Conservation (phyloP, 768 basidiomycete species). For the Heimioporus sp. region DNA sequence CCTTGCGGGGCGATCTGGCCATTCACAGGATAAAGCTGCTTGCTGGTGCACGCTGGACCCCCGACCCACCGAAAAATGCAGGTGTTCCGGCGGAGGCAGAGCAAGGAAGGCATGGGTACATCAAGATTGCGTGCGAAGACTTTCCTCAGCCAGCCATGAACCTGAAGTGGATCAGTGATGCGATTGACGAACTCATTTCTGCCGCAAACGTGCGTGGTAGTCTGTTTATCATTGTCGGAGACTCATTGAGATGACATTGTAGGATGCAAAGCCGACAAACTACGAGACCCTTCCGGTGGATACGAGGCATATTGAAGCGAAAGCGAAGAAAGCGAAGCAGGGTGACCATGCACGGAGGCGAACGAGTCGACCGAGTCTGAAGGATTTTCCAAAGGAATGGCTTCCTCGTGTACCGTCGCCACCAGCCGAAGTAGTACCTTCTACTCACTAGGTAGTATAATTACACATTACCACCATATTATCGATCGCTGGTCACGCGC, state of each 20-base stretch:
- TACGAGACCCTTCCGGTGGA: constrained; percentile 76
- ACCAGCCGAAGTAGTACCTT: constrained; percentile 1
- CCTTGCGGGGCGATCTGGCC: constrained; percentile 60
- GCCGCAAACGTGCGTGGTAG: constrained; percentile 76
- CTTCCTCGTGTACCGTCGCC: constrained; percentile 41
- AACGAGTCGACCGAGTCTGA: constrained; percentile 59
- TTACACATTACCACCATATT: constrained; percentile 1
- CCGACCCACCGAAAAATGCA: constrained; percentile 65
- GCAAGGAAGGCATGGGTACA: constrained; percentile 65
- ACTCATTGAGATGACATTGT: constrained; percentile 13
- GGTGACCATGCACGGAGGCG: constrained; percentile 65
- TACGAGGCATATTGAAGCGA: constrained; percentile 72
- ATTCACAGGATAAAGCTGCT: constrained; percentile 85
- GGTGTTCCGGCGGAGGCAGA: constrained; percentile 47
- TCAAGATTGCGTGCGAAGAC: constrained; percentile 90
- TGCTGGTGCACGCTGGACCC: constrained; percentile 86
- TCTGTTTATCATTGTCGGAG: constrained; percentile 1
- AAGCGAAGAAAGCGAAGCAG: constrained; percentile 66
- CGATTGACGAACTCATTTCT: constrained; percentile 70
- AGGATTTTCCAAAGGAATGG: constrained; percentile 88
- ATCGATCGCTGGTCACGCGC: not conserved
- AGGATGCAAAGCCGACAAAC: constrained; percentile 38
- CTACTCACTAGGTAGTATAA: constrained; percentile 10
- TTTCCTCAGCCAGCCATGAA: constrained; percentile 84
- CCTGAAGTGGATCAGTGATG: constrained; percentile 91